A percentile compares a stretch with the other conserved stretches of the same genome.
Conservation (phyloP, 371 early-diverging fungal species). For the Basidiobolus meristosporus region DNA sequence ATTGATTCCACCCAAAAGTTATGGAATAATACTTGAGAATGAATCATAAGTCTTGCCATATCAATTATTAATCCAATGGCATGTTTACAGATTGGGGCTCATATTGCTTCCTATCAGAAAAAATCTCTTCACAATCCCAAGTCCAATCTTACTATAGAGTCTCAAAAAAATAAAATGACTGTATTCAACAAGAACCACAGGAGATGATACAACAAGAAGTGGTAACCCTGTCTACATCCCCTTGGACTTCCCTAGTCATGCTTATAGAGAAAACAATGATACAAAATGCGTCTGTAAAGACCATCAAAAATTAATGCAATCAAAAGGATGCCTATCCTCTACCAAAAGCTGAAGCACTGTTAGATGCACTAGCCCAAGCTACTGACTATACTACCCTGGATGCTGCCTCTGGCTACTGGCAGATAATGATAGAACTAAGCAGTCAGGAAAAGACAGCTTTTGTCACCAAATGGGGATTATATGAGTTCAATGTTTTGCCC, state of each 20-base stretch:
- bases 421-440: constrained; percentile 8
- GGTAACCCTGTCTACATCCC: no score
- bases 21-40: no score
- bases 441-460: constrained; percentile 17
- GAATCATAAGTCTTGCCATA: no score
- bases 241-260: constrained; percentile 12
- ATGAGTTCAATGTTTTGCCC: constrained; percentile 12
- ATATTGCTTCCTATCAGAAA: no score
- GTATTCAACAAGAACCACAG: no score
- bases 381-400: constrained; percentile 14
- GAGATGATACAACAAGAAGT: no score
- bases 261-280: constrained; percentile 13
- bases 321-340: constrained; percentile 14
- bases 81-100: no score
- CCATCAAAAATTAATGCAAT: constrained; percentile 15
- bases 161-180: no score
- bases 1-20: no score
- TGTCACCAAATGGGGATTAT: constrained; percentile 6
- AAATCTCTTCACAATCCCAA: no score
- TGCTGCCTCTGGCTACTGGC: constrained; percentile 16
- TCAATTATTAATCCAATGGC: no score
- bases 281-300: constrained; percentile 13
- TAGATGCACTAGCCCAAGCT: constrained; percentile 10
- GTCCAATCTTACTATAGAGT: no score
- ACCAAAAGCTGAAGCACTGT: constrained; percentile 12